Conservation (phyloP, 768 basidiomycete species). For the Lentinus brumalis region DNA sequence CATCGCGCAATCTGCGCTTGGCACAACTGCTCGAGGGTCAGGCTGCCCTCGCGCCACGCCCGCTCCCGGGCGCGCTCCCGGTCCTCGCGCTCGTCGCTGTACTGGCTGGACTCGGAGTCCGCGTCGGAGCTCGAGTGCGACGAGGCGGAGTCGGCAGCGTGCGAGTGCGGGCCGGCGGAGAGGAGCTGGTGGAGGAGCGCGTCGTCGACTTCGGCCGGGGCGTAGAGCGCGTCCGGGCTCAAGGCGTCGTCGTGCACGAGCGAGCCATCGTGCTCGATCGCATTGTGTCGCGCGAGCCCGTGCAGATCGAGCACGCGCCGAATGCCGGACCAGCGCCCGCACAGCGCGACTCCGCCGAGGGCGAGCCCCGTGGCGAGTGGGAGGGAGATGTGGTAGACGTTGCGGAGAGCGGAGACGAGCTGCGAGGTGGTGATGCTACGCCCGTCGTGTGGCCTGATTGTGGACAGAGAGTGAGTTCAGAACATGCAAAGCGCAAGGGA, state of each 20-base stretch:
- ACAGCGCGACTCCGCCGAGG: constrained; percentile 15
- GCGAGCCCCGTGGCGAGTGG: constrained; percentile 28
- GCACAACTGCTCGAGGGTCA: neutral
- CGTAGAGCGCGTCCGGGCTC: constrained; percentile 19
- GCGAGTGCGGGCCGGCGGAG: neutral
- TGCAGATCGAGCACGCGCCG: constrained; percentile 10
- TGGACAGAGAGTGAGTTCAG: neutral
- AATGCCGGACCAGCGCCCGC: constrained; percentile 6
- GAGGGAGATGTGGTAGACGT: constrained; percentile 25
- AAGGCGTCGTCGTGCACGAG: constrained; percentile 29
- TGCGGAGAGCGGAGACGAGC: constrained; percentile 25
- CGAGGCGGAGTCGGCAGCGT: neutral
- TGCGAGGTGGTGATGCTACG: constrained; percentile 7
- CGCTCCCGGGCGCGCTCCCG: neutral
- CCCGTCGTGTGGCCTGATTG: constrained; percentile 1
- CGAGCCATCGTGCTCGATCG: constrained; percentile 33
- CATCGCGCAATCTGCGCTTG: neutral
- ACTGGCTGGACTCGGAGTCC: neutral
- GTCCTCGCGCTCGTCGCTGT: too few relatives aligned
- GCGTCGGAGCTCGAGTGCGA: neutral
- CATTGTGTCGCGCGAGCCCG: constrained; percentile 31
- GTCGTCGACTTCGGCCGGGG: constrained; percentile 19
- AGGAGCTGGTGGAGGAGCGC: constrained; percentile 20
- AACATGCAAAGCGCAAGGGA: neutral
- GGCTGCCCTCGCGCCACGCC: neutral